Evolutionary conservation across 2,329 filamentous ascomycete species (phyloP).

Genomic region (Phyllosticta citrichinensis): DNA sequence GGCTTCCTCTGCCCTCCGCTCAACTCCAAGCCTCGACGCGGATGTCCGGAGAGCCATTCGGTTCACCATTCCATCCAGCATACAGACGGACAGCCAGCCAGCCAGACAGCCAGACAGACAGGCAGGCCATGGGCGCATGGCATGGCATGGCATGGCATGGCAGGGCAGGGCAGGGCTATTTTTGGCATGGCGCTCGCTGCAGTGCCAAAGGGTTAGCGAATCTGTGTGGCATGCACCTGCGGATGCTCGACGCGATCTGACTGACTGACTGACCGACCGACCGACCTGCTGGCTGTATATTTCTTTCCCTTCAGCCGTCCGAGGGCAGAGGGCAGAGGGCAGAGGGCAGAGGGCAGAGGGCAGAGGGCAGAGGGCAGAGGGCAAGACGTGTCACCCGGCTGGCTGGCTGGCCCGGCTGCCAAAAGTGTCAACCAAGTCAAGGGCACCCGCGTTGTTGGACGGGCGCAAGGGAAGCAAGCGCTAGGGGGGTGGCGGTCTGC

Average conservation of each 20-base stretch:
- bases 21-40: not conserved
- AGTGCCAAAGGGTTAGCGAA: not conserved
- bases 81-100: too few species aligned
- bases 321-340: not conserved
- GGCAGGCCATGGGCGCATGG: not conserved
- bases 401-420: too few species aligned
- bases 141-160: not conserved
- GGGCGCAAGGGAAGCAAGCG: not conserved
- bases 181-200: slow-evolving; percentile 8
- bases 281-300: not conserved
- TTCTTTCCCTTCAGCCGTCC: not conserved
- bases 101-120: not conserved
- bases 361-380: too few species aligned
- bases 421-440: not conserved
- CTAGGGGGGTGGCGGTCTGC: slow-evolving; percentile 9
- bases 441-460: too few species aligned
- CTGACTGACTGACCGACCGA: not conserved
- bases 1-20: not conserved
- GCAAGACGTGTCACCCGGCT: too few species aligned
- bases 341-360: not conserved
- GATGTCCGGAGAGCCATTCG: not conserved
- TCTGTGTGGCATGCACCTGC: slow-evolving; percentile 7
- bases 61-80: not conserved
- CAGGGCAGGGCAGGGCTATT: not conserved
- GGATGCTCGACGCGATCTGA: slow-evolving; percentile 7